A percentile compares a stretch with the other conserved stretches of the same genome.
Conservation (phyloP, 2,329 filamentous ascomycete species). For the Neonectria coccinea region DNA sequence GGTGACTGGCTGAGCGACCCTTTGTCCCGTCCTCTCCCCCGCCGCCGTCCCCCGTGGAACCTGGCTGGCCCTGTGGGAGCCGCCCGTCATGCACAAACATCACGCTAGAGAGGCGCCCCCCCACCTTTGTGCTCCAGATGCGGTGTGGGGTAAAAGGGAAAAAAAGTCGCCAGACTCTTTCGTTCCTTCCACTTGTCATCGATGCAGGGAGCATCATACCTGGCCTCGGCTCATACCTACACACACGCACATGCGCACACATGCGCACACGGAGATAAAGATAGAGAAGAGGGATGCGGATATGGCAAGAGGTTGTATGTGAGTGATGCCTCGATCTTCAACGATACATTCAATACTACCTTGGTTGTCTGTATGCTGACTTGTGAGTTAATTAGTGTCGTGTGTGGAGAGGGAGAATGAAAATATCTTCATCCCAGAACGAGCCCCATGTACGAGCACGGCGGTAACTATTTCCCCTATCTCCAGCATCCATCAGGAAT, state of each 20-base stretch:
- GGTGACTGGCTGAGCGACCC: slow-evolving; percentile 25
- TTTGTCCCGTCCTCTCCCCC: too few species aligned
- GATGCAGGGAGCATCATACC: not conserved
- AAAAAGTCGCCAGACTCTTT: slow-evolving; percentile 5
- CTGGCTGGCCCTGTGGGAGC: not conserved
- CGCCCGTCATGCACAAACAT: not conserved
- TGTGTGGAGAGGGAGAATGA: not conserved
- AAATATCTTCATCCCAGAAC: not conserved
- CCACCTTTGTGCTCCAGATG: slow-evolving; percentile 5
- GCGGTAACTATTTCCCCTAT: not conserved
- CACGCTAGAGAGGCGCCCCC: not conserved
- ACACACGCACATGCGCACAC: not conserved
- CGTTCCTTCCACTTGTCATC: not conserved
- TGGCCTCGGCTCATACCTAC: not conserved
- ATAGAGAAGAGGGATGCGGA: not conserved
- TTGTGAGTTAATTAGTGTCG: not conserved
- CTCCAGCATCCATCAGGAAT: slow-evolving; percentile 1
- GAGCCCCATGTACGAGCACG: not conserved
- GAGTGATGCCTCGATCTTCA: not conserved
- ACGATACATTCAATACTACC: not conserved
- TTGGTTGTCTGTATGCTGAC: not conserved
- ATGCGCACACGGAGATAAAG: not conserved
- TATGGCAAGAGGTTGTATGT: not conserved
- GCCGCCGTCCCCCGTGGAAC: not conserved
- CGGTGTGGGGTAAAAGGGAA: slow-evolving; percentile 5